Conservation (phyloP, 805 yeast genomes). For the Candida ulmi region DNA sequence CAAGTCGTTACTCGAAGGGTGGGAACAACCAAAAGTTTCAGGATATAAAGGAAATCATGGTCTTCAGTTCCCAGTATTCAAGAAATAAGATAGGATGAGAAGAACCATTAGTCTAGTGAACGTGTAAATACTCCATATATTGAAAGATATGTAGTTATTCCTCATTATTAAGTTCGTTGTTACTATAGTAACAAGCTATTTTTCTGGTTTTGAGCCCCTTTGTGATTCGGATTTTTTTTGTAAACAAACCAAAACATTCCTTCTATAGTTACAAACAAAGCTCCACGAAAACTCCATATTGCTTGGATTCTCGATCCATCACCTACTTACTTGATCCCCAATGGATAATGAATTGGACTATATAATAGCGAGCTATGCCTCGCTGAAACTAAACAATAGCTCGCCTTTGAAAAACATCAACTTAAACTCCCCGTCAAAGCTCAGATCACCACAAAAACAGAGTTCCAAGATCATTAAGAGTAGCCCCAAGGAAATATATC, state of each 20-base stretch:
- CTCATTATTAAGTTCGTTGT: too few species aligned
- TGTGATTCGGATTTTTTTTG: too few species aligned
- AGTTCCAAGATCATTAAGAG: constrained; percentile 4
- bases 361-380: constrained; percentile 18
- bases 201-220: too few species aligned
- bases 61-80: constrained; percentile 21
- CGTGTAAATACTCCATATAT: too few species aligned
- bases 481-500: constrained; percentile 13
- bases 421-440: constrained; percentile 19
- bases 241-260: neutral
- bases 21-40: constrained; percentile 47
- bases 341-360: constrained; percentile 21
- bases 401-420: constrained; percentile 18
- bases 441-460: constrained; percentile 9
- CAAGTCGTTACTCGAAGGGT: constrained; percentile 35
- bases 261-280: neutral
- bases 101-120: too few species aligned
- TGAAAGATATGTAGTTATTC: too few species aligned
- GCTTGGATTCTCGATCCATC: too few species aligned
- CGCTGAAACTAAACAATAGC: constrained; percentile 12
- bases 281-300: too few species aligned
- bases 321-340: too few species aligned
- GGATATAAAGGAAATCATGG: constrained; percentile 58
- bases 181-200: neutral
- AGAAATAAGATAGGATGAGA: constrained; percentile 5